Evolutionary conservation across 1,139 yeast species (phyloP).

Genomic region (Candida sojae): DNA sequence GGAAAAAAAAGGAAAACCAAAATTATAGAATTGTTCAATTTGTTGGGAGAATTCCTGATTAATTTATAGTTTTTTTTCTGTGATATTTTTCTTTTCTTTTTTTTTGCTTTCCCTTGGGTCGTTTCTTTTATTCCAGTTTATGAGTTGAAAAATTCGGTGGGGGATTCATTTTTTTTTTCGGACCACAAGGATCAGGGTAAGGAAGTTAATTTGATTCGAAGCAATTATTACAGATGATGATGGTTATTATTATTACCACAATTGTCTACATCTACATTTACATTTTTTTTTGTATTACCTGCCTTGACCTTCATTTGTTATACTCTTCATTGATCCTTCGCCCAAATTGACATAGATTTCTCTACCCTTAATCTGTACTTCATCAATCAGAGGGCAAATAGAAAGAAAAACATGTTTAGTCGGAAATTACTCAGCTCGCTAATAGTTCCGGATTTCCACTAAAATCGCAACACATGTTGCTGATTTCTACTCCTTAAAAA

Average conservation of each 20-base stretch:
- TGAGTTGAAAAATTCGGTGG: neutral
- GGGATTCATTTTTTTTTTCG: constrained; percentile 2
- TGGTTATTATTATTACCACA: too few species aligned
- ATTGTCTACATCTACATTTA: too few species aligned
- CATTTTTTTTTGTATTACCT: too few species aligned
- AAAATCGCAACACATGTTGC: neutral
- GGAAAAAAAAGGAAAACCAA: neutral
- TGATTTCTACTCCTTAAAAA: neutral
- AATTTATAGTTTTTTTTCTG: constrained; percentile 3
- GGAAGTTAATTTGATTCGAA: too few species aligned
- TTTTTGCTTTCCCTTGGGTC: neutral
- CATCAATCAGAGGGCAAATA: too few species aligned
- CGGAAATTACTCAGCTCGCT: too few species aligned
- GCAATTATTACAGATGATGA: too few species aligned
- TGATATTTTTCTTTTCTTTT: neutral
- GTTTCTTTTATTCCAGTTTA: constrained; percentile 1
- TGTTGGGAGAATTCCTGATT: constrained; percentile 1
- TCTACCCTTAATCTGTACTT: too few species aligned
- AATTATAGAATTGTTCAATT: neutral
- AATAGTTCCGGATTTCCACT: too few species aligned
- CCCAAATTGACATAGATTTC: neutral
- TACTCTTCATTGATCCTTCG: neutral
- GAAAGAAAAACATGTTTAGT: too few species aligned
- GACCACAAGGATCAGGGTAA: constrained; percentile 3
- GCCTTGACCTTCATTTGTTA: too few species aligned